These are phyloP conservation scores for Phytophthora vignae DNA, from an alignment of 352 stramenopile species.

Conservation along the genomic window DNA sequence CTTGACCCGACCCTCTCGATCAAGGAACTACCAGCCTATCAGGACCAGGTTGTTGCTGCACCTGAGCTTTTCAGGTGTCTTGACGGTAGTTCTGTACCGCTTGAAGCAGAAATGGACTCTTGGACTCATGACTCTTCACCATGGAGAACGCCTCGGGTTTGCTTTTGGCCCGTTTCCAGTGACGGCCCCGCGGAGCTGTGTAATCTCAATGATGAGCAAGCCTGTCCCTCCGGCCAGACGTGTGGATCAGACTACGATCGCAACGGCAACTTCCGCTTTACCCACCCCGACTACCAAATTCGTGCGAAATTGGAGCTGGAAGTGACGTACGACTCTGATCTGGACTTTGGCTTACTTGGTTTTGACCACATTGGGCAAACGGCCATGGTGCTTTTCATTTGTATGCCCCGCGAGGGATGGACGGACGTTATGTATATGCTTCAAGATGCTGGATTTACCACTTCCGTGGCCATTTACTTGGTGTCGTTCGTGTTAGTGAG, in stretches of 20 bases:
- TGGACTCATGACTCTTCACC: slow-evolving; percentile 61
- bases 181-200: slow-evolving; percentile 62
- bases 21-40: slow-evolving; percentile 38
- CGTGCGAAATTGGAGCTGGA: slow-evolving; percentile 35
- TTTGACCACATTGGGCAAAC: slow-evolving; percentile 91
- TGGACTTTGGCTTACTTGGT: slow-evolving; percentile 84
- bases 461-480: slow-evolving; percentile 76
- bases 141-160: slow-evolving; percentile 67
- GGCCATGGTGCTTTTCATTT: slow-evolving; percentile 90
- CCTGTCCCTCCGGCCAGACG: slow-evolving; percentile 48
- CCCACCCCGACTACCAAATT: slow-evolving; percentile 46
- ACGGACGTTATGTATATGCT: slow-evolving; percentile 73
- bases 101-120: slow-evolving; percentile 27
- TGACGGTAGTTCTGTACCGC: slow-evolving; percentile 10
- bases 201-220: slow-evolving; percentile 45
- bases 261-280: slow-evolving; percentile 74
- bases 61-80: slow-evolving; percentile 21
- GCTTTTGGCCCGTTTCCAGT: slow-evolving; percentile 89
- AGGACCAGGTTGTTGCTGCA: slow-evolving; percentile 27
- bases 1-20: slow-evolving; percentile 49
- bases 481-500: slow-evolving; percentile 87
- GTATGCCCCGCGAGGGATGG: slow-evolving; percentile 93
- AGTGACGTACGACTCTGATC: slow-evolving; percentile 63
- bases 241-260: slow-evolving; percentile 72
- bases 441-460: slow-evolving; percentile 55